Conservation (phyloP, 805 yeast genomes). For the Sugiyamaella qingdaonensis region DNA sequence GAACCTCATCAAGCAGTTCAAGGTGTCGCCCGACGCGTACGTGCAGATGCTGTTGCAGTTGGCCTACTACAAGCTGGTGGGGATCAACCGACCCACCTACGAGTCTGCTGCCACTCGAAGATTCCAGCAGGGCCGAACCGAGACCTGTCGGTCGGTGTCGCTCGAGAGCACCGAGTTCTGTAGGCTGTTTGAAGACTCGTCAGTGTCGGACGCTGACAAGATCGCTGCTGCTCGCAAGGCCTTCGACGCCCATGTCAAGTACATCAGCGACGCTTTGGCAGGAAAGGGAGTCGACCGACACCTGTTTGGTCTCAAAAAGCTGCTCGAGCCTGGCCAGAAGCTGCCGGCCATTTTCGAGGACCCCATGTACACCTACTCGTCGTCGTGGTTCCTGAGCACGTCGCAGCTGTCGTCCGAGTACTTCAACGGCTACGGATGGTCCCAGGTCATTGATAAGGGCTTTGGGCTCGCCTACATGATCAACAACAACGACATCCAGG, state of each 20-base stretch:
- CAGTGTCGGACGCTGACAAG: conserved; percentile 51
- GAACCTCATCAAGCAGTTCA: conserved; percentile 74
- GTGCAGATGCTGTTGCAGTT: conserved; percentile 88
- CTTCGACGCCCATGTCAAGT: conserved; percentile 65
- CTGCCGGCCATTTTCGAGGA: conserved; percentile 67
- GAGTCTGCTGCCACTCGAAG: conserved; percentile 94
- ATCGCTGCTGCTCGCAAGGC: conserved; percentile 68
- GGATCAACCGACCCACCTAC: conserved; percentile 82
- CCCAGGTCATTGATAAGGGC: conserved; percentile 92
- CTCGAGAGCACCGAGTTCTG: conserved; percentile 66
- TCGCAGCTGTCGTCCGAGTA: conserved; percentile 82
- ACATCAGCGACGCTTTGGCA: conserved; percentile 70
- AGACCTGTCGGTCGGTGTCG: conserved; percentile 84
- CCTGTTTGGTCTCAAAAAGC: conserved; percentile 78
- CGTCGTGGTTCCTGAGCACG: conserved; percentile 82
- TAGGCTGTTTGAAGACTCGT: conserved; percentile 61
- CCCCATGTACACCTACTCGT: conserved; percentile 69
- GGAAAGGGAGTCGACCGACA: conserved; percentile 95
- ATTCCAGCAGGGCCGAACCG: conserved; percentile 88
- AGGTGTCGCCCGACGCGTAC: conserved; percentile 89
- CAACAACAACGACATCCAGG: conserved; percentile 76
- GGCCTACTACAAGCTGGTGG: conserved; percentile 80
- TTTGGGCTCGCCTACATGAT: conserved; percentile 92
- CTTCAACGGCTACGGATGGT: conserved; percentile 93
- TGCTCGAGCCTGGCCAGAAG: conserved; percentile 53